Conservation (phyloP, 2,329 filamentous ascomycete species). For the Alternaria arbusti region DNA sequence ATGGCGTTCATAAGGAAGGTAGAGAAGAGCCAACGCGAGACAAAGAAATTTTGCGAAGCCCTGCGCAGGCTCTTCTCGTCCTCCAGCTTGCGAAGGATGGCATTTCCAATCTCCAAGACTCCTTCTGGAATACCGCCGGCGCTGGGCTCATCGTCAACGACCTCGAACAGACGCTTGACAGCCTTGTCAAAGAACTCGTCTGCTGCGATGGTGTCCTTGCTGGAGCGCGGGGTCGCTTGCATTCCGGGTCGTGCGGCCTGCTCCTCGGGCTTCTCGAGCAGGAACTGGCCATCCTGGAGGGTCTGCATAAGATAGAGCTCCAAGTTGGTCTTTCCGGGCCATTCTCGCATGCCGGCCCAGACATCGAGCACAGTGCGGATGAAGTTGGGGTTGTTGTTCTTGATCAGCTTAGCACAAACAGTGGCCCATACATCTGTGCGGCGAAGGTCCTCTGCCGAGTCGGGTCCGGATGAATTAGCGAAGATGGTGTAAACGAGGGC, state of each 20-base stretch:
- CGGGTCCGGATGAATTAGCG: constrained; percentile 81
- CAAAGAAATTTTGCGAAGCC: constrained; percentile 77
- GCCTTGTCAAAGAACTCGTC: constrained; percentile 89
- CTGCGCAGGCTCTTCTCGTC: constrained; percentile 74
- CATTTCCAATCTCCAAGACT: constrained; percentile 82
- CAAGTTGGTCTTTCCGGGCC: constrained; percentile 87
- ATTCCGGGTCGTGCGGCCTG: constrained; percentile 71
- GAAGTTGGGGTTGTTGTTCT: constrained; percentile 77
- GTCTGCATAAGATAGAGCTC: constrained; percentile 96
- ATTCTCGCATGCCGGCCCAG: constrained; percentile 85
- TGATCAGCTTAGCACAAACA: constrained; percentile 81
- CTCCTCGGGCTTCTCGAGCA: constrained; percentile 84
- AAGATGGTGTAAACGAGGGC: constrained; percentile 88
- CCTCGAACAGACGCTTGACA: constrained; percentile 79
- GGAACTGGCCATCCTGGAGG: constrained; percentile 88
- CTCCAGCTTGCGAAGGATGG: constrained; percentile 76
- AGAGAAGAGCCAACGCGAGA: constrained; percentile 91
- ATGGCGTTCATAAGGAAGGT: constrained; percentile 84
- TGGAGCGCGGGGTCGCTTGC: constrained; percentile 74
- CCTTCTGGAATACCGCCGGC: constrained; percentile 85
- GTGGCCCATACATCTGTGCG: constrained; percentile 88
- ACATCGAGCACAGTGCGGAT: constrained; percentile 84
- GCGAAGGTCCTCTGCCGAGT: constrained; percentile 79
- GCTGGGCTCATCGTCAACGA: constrained; percentile 80
- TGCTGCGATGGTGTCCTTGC: constrained; percentile 79